Base-by-base conservation (phyloP, 2,329 filamentous ascomycete genomes). In the Ophiocordyceps camponoti-leonardi region DNA sequence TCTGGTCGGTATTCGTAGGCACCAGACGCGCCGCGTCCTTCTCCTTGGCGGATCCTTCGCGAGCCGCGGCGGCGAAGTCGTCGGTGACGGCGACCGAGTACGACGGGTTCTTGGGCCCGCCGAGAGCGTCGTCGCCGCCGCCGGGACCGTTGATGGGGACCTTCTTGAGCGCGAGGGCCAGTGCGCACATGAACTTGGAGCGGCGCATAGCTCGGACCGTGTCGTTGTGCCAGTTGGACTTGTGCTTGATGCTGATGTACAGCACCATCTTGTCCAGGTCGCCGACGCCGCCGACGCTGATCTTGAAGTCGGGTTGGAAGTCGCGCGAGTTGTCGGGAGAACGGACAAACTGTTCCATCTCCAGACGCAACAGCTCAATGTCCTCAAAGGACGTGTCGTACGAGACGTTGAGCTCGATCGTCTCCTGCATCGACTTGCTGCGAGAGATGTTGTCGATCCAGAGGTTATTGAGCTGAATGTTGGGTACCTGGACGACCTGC, bases 181-280 rank as follows among this genome's bases (percentile, higher is more conserved):
- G 69, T 1, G 92, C 92, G 58, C 88, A 94, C 79, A 96, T 94
- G 67, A 98, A 96, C 64, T 94, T 96, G 60, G 84, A 93, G 49
- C 90, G 80, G 45, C 88, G 79, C 7, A 82, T 75, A 18, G 81
- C 81, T 39, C 88, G 83, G 39, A 95, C 73, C 1, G 76, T 72
- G 53, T 94, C 90, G 62, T 95, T 87, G 53, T 86, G 78, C 84
- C 85, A 90, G 65, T 90, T 92, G 47, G 81, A 86, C 67, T 96
- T 96, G 71, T 96, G 87, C 57, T 83, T 79, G 58, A 95, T 87
- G 54, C 84, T 81, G 37, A 95, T 72, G 54, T 79, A 79, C 46
- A 98, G 75, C 54, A 83, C 75, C 44, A 96, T 70, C 67, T 94
- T 94, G 64, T 93, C 85, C 68, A 94, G 79, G 56, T 88, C 82